Evolutionary conservation across 805 yeast genomes (phyloP).

Genomic region (Yarrowia phangngaensis): DNA sequence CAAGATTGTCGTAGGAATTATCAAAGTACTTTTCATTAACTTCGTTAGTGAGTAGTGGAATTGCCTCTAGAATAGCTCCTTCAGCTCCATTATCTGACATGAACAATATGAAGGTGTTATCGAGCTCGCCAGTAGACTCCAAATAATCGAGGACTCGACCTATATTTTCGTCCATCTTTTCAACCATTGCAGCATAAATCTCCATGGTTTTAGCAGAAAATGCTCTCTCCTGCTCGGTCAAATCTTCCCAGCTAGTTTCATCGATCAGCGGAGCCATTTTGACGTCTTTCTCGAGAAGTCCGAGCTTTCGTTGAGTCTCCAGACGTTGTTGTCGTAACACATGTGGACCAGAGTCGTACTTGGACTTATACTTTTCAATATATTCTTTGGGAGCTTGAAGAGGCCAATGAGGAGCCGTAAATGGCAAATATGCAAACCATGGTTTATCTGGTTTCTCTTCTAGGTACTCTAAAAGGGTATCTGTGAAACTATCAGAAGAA

Average conservation of each 20-base stretch:
- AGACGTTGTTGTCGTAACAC: conserved; percentile 44
- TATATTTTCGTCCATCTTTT: conserved; percentile 48
- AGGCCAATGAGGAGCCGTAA: conserved; percentile 65
- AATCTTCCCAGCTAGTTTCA: conserved; percentile 44
- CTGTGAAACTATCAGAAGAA: conserved; percentile 46
- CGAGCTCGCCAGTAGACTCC: conserved; percentile 46
- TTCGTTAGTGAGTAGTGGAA: conserved; percentile 44
- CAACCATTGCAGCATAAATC: conserved; percentile 60
- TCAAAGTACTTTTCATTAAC: conserved; percentile 41
- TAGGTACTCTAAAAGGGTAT: conserved; percentile 43
- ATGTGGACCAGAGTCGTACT: conserved; percentile 49
- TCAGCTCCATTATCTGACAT: conserved; percentile 66
- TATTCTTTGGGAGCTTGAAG: conserved; percentile 53
- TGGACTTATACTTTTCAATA: conserved; percentile 47
- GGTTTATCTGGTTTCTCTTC: conserved; percentile 41
- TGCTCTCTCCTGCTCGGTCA: conserved; percentile 41
- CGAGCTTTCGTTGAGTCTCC: conserved; percentile 43
- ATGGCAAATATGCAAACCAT: conserved; percentile 52
- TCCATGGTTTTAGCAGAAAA: conserved; percentile 49
- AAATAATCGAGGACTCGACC: conserved; percentile 48
- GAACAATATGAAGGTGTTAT: conserved; percentile 53
- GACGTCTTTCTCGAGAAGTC: conserved; percentile 46
- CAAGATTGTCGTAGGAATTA: conserved; percentile 48
- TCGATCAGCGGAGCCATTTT: conserved; percentile 36
- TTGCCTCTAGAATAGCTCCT: conserved; percentile 55